Base-by-base conservation (phyloP, 148 eudicot genomes). In the Pouteria glomerata region DNA sequence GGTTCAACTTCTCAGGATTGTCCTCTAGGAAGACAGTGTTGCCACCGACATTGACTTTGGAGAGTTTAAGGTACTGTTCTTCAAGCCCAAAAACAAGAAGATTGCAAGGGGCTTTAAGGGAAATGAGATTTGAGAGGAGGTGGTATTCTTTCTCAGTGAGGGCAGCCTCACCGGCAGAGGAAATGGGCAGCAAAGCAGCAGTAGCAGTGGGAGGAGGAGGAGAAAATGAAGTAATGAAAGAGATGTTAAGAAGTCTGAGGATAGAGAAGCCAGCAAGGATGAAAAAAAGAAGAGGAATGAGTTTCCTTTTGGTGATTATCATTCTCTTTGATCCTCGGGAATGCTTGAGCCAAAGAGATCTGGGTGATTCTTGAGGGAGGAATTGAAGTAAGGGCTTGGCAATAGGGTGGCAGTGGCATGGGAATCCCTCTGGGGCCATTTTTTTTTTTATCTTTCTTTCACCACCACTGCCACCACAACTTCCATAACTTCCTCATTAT, bases 51-150 rank as follows among this genome's bases (percentile, higher is more conserved):
- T 95, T 95, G 39, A 80, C 59, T 61, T 83, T 73, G 34, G 87
- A 77, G 42, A 94, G 76, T 48, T 67, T 82, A 13, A 81, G 79
- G 66, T 91, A 88, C 35, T 84, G 81, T 24, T 71, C 63, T 41
- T 88, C 87, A 58, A 82, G 82, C 66, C 99, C 99, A 57, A 95
- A 95, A 59, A 95, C 73, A 7, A 95, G 97, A 63, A 95, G 77
- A 71, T 88, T 89, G 83, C 97, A 95, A 13, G 99, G 99, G 50
- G 85, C 75, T 77, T 50, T 86, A 18, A 57, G 63, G 24, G 88
- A 77, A 77, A 95, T 62, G 21, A 91, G 72, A 50, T 77, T 68
- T 18, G 82, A 72, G 21, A 95, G 79, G 63, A 95, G 86, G 52
- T 41, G 76, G 26, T 48, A 68, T 57, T 95, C 99, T 75, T 89